These are phyloP conservation scores for Populus euphratica DNA, from an alignment of 345 rosid genomes.

Conservation along the genomic window DNA sequence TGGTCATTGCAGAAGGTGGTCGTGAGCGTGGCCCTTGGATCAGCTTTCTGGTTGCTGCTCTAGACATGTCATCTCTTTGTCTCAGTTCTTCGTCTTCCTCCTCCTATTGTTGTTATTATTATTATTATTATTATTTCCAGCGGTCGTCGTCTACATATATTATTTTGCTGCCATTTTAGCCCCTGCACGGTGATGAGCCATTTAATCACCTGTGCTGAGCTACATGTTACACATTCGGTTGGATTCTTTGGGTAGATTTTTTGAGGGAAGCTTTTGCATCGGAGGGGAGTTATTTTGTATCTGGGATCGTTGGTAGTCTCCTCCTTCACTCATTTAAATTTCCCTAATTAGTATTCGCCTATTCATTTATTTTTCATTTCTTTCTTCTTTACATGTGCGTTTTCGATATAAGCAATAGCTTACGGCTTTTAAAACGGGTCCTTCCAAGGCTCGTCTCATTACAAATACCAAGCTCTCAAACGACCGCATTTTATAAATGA, in stretches of 20 bases:
- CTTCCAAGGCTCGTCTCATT: too few species aligned
- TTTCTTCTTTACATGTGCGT: background rate
- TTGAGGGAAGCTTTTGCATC: constrained; percentile 30
- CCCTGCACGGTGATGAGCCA: constrained; percentile 9
- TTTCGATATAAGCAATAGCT: too few species aligned
- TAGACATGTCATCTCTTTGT: constrained; percentile 15
- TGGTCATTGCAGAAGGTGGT: constrained; percentile 27
- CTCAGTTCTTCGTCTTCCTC: background rate
- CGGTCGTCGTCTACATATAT: background rate
- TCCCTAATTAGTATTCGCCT: background rate
- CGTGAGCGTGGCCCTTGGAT: constrained; percentile 35
- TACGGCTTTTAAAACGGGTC: too few species aligned
- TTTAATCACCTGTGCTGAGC: constrained; percentile 17
- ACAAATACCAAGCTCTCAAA: too few species aligned
- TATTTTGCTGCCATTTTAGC: constrained; percentile 28
- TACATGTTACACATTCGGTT: constrained; percentile 25
- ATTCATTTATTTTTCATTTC: background rate
- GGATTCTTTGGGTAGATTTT: constrained; percentile 41
- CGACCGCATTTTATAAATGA: too few species aligned
- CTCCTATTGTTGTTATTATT: background rate
- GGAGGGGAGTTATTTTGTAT: constrained; percentile 18
- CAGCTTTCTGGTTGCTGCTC: constrained; percentile 29
- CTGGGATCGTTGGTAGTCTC: constrained; percentile 12
- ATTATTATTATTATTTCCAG: background rate
- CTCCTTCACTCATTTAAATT: background rate